Evolutionary conservation across 148 eudicot genomes (phyloP).

Genomic region (Rheum nobile): DNA sequence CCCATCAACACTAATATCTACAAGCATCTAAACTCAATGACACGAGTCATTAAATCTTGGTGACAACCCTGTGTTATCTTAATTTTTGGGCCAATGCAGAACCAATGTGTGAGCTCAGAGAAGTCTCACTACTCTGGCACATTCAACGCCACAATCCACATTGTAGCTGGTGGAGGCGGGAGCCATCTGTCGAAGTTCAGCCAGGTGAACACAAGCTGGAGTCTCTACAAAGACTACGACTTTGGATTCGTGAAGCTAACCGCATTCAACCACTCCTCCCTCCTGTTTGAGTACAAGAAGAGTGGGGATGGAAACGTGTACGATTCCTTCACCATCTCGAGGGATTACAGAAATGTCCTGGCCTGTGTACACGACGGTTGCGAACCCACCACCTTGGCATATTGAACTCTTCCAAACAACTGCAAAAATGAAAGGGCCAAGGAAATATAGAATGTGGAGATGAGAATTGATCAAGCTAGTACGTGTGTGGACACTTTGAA

Average conservation of each 20-base stretch:
- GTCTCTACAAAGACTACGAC: conserved; percentile 53
- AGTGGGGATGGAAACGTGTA: conserved; percentile 60
- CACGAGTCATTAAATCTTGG: neutral
- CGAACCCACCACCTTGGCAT: conserved; percentile 40
- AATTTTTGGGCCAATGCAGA: conserved; percentile 23
- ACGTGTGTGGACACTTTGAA: neutral
- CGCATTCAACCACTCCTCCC: conserved; percentile 58
- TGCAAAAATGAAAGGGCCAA: neutral
- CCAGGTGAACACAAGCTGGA: conserved; percentile 43
- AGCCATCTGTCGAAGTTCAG: conserved; percentile 44
- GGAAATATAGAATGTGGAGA: neutral
- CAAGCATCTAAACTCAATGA: neutral
- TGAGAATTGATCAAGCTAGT: neutral
- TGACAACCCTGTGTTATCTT: neutral
- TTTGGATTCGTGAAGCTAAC: conserved; percentile 81
- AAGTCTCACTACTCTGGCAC: conserved; percentile 55
- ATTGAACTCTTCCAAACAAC: conserved; percentile 11
- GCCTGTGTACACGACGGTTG: conserved; percentile 59
- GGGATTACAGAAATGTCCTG: conserved; percentile 68
- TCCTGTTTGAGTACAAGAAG: conserved; percentile 78
- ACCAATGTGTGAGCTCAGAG: conserved; percentile 52
- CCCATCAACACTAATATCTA: neutral
- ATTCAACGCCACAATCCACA: conserved; percentile 79
- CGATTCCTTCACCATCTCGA: conserved; percentile 61
- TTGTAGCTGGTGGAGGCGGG: conserved; percentile 78